Evolutionary conservation across 192 early-diverging fungal genomes (phyloP).

Genomic region (Paraglomus occultum): DNA sequence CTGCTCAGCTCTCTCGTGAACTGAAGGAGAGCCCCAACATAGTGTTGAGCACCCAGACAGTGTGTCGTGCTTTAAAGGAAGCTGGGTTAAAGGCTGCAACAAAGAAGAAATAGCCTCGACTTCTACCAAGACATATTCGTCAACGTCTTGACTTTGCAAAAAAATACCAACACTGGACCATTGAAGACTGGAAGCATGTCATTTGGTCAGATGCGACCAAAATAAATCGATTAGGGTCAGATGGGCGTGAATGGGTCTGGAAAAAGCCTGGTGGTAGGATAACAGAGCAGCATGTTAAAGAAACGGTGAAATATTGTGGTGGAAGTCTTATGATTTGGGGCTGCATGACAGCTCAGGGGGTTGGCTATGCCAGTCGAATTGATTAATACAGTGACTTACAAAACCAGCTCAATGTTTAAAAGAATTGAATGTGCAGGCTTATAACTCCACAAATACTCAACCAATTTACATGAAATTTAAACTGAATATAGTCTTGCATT

Average conservation of each 20-base stretch:
- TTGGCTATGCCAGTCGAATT: constrained; percentile 24
- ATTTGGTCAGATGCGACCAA: constrained; percentile 42
- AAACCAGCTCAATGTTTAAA: no score
- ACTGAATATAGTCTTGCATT: no score
- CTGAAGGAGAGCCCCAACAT: no score
- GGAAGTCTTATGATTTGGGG: constrained; percentile 37
- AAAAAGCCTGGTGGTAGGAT: not conserved
- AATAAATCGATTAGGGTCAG: constrained; percentile 38
- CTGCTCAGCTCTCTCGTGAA: no score
- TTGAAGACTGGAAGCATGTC: constrained; percentile 39
- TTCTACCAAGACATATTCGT: constrained; percentile 3
- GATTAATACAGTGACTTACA: no score
- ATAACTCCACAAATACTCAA: no score
- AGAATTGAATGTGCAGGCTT: no score
- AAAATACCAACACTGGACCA: constrained; percentile 34
- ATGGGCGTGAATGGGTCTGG: constrained; percentile 37
- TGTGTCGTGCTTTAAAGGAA: no score
- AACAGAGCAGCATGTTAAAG: constrained; percentile 7
- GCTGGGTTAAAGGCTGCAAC: no score
- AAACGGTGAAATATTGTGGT: constrained; percentile 37
- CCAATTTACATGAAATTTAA: no score
- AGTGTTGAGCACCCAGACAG: no score
- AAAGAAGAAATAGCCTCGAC: constrained; percentile 9
- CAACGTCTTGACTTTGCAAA: constrained; percentile 19
- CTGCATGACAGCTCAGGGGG: constrained; percentile 29